Conservation (phyloP, 306 rosid genomes). For the Lathyrus tuberosus region DNA sequence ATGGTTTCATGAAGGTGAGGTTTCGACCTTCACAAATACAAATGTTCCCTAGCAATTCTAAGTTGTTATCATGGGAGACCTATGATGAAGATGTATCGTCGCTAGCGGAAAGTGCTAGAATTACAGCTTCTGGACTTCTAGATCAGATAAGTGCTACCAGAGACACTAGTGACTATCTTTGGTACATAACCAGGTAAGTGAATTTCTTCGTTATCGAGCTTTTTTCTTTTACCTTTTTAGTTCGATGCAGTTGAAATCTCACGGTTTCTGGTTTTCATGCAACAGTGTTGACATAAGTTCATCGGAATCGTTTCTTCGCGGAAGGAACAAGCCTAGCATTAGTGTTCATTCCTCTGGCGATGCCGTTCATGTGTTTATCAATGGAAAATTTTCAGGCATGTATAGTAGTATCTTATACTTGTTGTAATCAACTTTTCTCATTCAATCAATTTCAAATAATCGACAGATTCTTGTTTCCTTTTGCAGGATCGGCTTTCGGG, state of each 20-base stretch:
- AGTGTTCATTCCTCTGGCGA: slow-evolving; percentile 79
- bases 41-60: slow-evolving; percentile 67
- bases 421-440: neutral
- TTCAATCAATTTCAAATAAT: neutral
- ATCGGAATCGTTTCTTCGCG: slow-evolving; percentile 72
- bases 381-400: slow-evolving; percentile 81
- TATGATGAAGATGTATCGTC: slow-evolving; percentile 78
- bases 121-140: slow-evolving; percentile 65
- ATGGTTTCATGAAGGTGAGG: slow-evolving; percentile 66
- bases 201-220: slow-evolving; percentile 4
- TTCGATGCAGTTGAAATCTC: slow-evolving; percentile 1
- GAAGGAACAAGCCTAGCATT: slow-evolving; percentile 70
- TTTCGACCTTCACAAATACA: slow-evolving; percentile 59
- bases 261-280: slow-evolving; percentile 33
- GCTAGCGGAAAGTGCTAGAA: slow-evolving; percentile 57
- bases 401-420: neutral
- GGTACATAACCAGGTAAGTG: slow-evolving; percentile 92
- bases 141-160: slow-evolving; percentile 85
- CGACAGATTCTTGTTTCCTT: slow-evolving; percentile 5
- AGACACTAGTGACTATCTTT: slow-evolving; percentile 84
- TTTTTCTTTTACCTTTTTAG: neutral
- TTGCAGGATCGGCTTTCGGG: slow-evolving; percentile 86
- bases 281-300: slow-evolving; percentile 75
- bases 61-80: slow-evolving; percentile 73
- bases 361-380: slow-evolving; percentile 86